Evolutionary conservation across 2,329 filamentous ascomycete species (phyloP), one percentile per base, ranked within the genome.

Genomic region (Bisporella sp.): DNA sequence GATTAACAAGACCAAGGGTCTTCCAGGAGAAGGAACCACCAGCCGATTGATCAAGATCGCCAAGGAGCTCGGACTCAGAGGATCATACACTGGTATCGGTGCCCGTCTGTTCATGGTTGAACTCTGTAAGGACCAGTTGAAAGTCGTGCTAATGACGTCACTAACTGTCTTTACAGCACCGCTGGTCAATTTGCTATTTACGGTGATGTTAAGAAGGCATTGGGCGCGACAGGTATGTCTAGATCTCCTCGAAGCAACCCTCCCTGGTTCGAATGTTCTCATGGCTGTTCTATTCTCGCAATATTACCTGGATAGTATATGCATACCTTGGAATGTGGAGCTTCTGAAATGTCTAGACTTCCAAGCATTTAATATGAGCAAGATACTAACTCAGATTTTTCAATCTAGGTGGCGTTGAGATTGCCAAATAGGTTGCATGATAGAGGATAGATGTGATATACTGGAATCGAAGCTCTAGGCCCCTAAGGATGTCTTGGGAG

Each of bases 1-100:
- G 82, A 93, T 95, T 79, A 95, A 95, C 86, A 93, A 93, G 86
- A 89, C 86, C 74, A 84, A 89, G 78, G 89, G 87, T 73, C 76
- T 82, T 54, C 88, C 89, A 60, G 89, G 89, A 77, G 87, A 95
- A 77, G 82, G 89, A 66, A 93, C 87, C 64, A 80, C 80, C 68
- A 79, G 76, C 70, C 85, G 89, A 71, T 74, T 95, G 66, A 77
- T 92, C 77, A 93, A 93, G 84, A 95, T 95, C 66, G 87, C 74
- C 62, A 86, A 84, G 74, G 88, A 95, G 74, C 85, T 95, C 64
- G 89, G 89, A 67, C 55, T 95, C 69, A 78, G 77, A 62, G 89
- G 89, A 62, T 86, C 81, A 50, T 95, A 84, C 76, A 74, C 78
- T 65, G 89, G 89, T 81, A 86, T 95, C 62, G 85, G 86, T 71